These are phyloP conservation scores for Vigna reflexopilosa DNA, from an alignment of 306 rosid genomes.

Conservation along the genomic window DNA sequence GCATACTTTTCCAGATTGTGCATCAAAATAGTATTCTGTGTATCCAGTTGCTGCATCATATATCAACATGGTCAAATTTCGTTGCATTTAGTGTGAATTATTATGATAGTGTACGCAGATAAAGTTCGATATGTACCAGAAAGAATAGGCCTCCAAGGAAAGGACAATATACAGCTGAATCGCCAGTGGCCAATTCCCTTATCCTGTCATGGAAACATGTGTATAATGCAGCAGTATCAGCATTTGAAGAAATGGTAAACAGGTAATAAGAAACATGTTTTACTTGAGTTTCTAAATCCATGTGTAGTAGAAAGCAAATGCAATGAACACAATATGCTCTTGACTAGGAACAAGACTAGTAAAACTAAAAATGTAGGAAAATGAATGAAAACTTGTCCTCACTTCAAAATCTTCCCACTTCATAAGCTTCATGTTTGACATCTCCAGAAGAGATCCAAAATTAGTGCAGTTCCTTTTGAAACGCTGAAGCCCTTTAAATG, in stretches of 20 bases:
- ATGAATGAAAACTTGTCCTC: constrained; percentile 18
- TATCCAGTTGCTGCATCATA: constrained; percentile 89
- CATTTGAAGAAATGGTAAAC: neutral
- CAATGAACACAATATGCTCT: constrained; percentile 3
- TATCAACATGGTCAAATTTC: constrained; percentile 31
- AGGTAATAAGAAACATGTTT: constrained; percentile 19
- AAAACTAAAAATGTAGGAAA: constrained; percentile 29
- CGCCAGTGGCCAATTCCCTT: constrained; percentile 90
- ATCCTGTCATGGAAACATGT: constrained; percentile 59
- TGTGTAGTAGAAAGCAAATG: neutral
- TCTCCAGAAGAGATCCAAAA: constrained; percentile 83
- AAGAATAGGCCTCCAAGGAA: constrained; percentile 98
- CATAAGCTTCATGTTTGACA: constrained; percentile 86
- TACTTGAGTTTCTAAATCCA: neutral
- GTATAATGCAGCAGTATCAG: neutral
- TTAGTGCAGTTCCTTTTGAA: constrained; percentile 96
- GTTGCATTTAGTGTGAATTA: constrained; percentile 17
- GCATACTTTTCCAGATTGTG: constrained; percentile 82
- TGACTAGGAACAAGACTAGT: neutral
- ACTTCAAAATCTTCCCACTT: constrained; percentile 97
- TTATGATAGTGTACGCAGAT: neutral
- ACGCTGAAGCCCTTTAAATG: constrained; percentile 89
- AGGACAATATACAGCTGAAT: constrained; percentile 77
- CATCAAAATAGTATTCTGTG: constrained; percentile 86
- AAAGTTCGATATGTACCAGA: constrained; percentile 63